Percentiles rank a stretch among this genome's conserved stretches.
Conservation (phyloP, 2,329 filamentous ascomycete species). For the Fusarium sp. region DNA sequence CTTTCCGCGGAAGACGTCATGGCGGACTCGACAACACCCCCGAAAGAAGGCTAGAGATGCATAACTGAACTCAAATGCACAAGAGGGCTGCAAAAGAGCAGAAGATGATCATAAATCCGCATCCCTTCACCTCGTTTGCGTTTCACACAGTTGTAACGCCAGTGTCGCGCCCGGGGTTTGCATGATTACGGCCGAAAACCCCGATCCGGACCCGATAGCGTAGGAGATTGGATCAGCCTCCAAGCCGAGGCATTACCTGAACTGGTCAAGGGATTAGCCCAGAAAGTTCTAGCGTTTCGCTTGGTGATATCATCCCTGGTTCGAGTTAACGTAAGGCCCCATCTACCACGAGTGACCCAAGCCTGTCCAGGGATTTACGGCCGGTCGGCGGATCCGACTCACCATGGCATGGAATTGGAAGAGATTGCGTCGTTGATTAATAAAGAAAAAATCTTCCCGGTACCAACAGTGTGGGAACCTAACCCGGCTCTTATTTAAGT, state of each 20-base stretch:
- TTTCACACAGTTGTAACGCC: not conserved
- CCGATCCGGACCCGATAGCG: conserved; percentile 32
- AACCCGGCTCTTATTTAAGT: conserved; percentile 26
- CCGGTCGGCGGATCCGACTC: conserved; percentile 33
- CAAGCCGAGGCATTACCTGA: conserved; percentile 29
- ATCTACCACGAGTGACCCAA: conserved; percentile 20
- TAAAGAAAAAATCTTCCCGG: conserved; percentile 7
- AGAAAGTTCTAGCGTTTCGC: conserved; percentile 16
- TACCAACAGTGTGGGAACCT: conserved; percentile 6
- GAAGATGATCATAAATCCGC: not conserved
- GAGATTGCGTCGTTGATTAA: conserved; percentile 32
- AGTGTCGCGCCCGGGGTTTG: conserved; percentile 18
- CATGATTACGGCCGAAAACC: conserved; percentile 35
- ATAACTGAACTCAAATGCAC: not conserved
- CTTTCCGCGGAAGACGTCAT: conserved; percentile 1
- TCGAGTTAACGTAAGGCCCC: conserved; percentile 24
- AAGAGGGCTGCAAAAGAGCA: not conserved
- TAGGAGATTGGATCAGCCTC: not conserved
- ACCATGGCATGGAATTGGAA: conserved; percentile 19
- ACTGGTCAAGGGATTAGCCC: conserved; percentile 6
- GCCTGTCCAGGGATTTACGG: conserved; percentile 5
- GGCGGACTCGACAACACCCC: not conserved
- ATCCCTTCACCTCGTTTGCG: not conserved
- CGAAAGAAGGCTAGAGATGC: conserved; percentile 4
- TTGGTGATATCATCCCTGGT: conserved; percentile 32